These are phyloP conservation scores for Cotoneaster glaucophyllus DNA, from an alignment of 306 rosid species.

Conservation along the genomic window DNA sequence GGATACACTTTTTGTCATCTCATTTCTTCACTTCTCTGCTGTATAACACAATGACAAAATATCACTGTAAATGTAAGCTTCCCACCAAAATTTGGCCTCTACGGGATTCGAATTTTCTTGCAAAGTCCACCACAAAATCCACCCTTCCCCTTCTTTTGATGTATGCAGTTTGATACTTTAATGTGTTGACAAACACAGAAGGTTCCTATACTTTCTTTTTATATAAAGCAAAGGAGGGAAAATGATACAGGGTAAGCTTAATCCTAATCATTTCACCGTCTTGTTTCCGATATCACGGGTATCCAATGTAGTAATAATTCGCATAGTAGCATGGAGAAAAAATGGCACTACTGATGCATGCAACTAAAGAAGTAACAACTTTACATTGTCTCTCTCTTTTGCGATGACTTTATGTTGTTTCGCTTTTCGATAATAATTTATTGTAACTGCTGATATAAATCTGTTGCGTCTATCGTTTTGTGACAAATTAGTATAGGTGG, in stretches of 20 bases:
- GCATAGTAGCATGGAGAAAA: background rate
- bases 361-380: no score
- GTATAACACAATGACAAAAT: background rate
- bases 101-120: slow-evolving; percentile 11
- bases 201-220: slow-evolving; percentile 19
- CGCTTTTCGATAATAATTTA: rapidly evolving
- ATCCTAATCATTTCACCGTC: background rate
- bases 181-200: slow-evolving; percentile 37
- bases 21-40: background rate
- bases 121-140: slow-evolving; percentile 23
- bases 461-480: no score
- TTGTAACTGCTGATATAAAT: no score
- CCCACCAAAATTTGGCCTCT: slow-evolving; percentile 19
- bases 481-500: no score
- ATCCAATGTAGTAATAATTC: slow-evolving; percentile 3
- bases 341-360: background rate
- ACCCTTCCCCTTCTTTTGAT: slow-evolving; percentile 32
- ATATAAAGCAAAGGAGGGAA: slow-evolving; percentile 2
- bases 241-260: background rate
- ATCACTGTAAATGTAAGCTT: slow-evolving; percentile 3
- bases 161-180: slow-evolving; percentile 1
- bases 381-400: no score
- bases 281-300: background rate
- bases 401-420: no score
- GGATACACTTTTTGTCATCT: background rate